A percentile compares a stretch with the other conserved stretches of the same genome.
phyloP scores from a whole-genome alignment of 257 asterid genomes.

The Gentiana dahurica region DNA sequence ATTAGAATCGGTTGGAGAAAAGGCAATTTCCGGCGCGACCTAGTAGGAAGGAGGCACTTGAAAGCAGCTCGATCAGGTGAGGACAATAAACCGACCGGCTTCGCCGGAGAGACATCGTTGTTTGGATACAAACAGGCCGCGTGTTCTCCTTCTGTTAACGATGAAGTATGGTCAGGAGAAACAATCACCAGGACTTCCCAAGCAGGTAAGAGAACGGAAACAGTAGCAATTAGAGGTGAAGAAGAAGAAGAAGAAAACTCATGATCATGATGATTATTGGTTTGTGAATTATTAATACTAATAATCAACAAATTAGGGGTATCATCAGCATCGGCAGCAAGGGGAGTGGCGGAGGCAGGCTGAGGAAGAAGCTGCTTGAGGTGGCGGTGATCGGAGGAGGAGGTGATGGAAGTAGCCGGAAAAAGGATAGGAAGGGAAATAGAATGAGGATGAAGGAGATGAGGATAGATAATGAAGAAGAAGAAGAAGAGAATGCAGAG shows the following conservation, averaged over 20 bases:
- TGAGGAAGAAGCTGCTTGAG: conserved; percentile 9
- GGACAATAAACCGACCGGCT: conserved; percentile 23
- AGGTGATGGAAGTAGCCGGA: conserved; percentile 4
- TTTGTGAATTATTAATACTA: neutral
- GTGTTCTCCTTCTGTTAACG: neutral
- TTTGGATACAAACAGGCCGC: conserved; percentile 36
- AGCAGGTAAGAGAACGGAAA: conserved; percentile 55
- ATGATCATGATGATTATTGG: no score
- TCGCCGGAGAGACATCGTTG: conserved; percentile 31
- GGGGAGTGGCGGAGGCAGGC: conserved; percentile 4
- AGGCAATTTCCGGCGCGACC: conserved; percentile 41
- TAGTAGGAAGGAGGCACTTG: conserved; percentile 35
- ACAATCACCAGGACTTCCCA: conserved; percentile 71
- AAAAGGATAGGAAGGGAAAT: conserved; percentile 2
- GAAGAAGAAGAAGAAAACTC: neutral
- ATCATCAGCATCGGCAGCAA: conserved; percentile 11
- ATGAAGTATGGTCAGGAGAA: conserved; percentile 20
- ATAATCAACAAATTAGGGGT: neutral
- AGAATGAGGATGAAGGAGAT: conserved; percentile 20
- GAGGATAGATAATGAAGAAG: conserved; percentile 35
- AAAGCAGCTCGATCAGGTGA: conserved; percentile 53
- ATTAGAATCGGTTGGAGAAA: conserved; percentile 42
- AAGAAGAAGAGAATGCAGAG: conserved; percentile 36
- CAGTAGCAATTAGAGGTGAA: conserved; percentile 12
- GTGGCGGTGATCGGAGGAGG: conserved; percentile 2